Base-by-base conservation (phyloP, 2,329 filamentous ascomycete species). In the Fusarium beomiforme region DNA sequence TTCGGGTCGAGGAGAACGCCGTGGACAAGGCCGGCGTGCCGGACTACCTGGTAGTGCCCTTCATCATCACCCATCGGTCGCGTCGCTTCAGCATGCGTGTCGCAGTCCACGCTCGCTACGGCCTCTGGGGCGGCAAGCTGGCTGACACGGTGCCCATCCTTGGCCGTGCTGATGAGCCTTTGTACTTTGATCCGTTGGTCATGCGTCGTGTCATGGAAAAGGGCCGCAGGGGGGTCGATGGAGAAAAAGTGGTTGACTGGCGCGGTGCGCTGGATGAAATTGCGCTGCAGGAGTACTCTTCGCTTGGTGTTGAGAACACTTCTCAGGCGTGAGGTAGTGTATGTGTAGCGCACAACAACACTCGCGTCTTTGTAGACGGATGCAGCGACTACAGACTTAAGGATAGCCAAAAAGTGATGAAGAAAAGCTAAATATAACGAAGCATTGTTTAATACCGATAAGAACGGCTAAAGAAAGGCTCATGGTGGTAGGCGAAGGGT, bases 261-360 rank as follows among this genome's bases (percentile, higher is more conserved):
- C 47, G 31, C 11, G 47, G 47, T 26, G 47, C 3, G 21, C 21
- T 51, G 6, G 47, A 51, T 24, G 31, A 37, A n/a, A 13, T 36
- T 24, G 16, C 21, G 5, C 17, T 51, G 17, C 31, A 51, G 31
- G 21, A n/a, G 47, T 51, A 37, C 5, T 51, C 47, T 2, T 51
- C 47, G 9, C 47, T 51, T 31, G 7, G 24, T 6, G 21, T 36
- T n/a, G 24, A 37, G 21, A 51, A 51, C 19, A 5, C 6, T 8
- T 3, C 21, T 6, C 9, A 51, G 9, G 17, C 4, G 17, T 24
- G 16, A 39, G 6, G 9, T 36, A 65, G 70, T 11, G 50, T 44
- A 3, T 73, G 71, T 64, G 69, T 73, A 36, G 67, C 60, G 6
- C 71, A 73, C 21, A 62, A 44, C 17, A 53, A 72, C 37, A n/a